Base-by-base conservation (phyloP, 768 basidiomycete genomes). In the Leccinum obscurum region DNA sequence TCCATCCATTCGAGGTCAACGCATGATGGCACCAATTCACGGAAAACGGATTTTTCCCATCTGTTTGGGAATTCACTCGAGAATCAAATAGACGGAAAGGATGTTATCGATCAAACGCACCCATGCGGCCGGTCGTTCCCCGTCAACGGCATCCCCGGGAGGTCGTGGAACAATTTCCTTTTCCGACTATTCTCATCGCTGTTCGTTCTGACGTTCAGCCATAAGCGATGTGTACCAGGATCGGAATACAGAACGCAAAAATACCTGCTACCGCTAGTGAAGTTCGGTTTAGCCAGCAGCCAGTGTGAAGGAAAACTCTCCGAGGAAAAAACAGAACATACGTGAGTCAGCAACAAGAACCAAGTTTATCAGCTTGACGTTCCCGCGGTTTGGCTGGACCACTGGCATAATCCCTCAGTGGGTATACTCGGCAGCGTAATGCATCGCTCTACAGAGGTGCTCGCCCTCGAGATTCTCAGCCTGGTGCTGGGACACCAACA, bases 11-110 rank as follows among this genome's bases (percentile, higher is more conserved):
- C 58, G 32, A 63, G 58, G 59, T 37, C 56, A 61, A 26, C 60
- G 61, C 68, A 66, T 63, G 62, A 59, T 63, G 44, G 71, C 62
- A 64, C 66, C 58, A 62, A 66, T 64, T 62, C 60, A 71, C 28
- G 61, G 61, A 26, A 67, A 62, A 52, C 56, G 57, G 9, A 48
- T n/a, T 41, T 30, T 44, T 56, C 6, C 55, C 58, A 41, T 50
- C 46, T 35, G 22, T 57, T 56, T 60, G 20, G 15, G 44, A 32
- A 54, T 8, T 24, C 35, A 39, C 30, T 17, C 46, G 44, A 39
- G 22, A 52, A 26, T 44, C 32, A 50, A 44, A 39, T 57, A 30
- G 37, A 55, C 22, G 37, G 51, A 39, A 30, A 44, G 15, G 14
- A 48, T 24, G 49, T 41, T 54, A 60, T 57, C 37, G 57, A 61